Base-by-base conservation (phyloP, 2,329 filamentous ascomycete species). In the Dothideomycetes sp. region DNA sequence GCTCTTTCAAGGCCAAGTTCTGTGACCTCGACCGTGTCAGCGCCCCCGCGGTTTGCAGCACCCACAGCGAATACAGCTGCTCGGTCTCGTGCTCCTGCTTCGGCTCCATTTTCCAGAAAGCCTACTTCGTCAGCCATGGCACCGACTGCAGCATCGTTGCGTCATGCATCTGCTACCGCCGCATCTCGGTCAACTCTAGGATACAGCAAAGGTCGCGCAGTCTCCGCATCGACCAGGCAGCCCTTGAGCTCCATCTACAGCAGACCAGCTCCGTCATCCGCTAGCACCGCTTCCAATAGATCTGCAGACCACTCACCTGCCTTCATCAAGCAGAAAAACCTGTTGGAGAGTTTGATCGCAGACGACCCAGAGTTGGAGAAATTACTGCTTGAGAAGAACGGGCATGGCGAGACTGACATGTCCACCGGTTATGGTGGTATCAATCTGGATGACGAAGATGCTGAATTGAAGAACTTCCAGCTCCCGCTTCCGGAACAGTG, bases 121-220 rank as follows among this genome's bases (percentile, higher is more conserved):
- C 42, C 59, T 5, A 54, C 50, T 4, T 49, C 61, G 3, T 42
- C 45, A 4, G 61, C 68, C 2, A 54, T 59, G 8, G 27, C 36
- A 10, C 17, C 36, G 9, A 38, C 34, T 19, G 34, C 42, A 19
- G 37, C 37, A 10, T 30, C 34, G 4, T 11, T 29, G 15, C 74
- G 77, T 34, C 73, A 76, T 47, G 70, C 70, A 7, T 68, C 73
- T 9, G 79, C 81, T 1, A 70, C 75, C 16, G 75, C 74, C 4
- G 78, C 77, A 4, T 94, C 87, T 2, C 77, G 79, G 46, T 88
- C 77, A 40, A 94, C 87, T 0, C 72, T 94, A 31, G 88, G 88
- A 12, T 94, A 94, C 56, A 84, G 75, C 41, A 85, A 82, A 57
- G 87, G 88, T 24, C 75, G 84, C 24, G 64, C 65, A 9, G 64